These are phyloP conservation scores for Balansia obtecta DNA, from an alignment of 2,329 filamentous ascomycete species.

Conservation along the genomic window DNA sequence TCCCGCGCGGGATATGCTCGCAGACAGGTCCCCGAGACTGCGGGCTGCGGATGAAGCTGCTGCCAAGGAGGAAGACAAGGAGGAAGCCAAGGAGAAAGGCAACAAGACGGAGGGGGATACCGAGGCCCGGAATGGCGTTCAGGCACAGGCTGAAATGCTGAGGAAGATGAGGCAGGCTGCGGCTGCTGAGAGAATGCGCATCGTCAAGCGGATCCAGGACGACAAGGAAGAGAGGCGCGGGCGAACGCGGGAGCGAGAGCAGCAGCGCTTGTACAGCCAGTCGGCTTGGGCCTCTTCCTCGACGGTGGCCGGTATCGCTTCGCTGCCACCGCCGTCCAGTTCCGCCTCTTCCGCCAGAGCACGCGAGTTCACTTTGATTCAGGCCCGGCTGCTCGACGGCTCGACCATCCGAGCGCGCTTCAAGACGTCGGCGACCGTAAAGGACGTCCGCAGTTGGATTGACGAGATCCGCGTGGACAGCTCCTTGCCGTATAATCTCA, in stretches of 20 bases:
- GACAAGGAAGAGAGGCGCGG: conserved; percentile 59
- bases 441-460: conserved; percentile 65
- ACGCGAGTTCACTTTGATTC: conserved; percentile 40
- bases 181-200: conserved; percentile 54
- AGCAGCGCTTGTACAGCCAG: conserved; percentile 20
- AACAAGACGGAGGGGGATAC: conserved; percentile 32
- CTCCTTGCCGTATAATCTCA: conserved; percentile 64
- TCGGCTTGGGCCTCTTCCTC: conserved; percentile 18
- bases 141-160: conserved; percentile 39
- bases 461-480: conserved; percentile 47
- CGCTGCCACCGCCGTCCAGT: conserved; percentile 20
- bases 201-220: conserved; percentile 63
- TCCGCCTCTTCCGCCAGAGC: conserved; percentile 15
- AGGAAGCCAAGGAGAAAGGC: conserved; percentile 33
- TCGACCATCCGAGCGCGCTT: conserved; percentile 66
- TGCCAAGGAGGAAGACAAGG: conserved; percentile 35
- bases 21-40: conserved; percentile 37
- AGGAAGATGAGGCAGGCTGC: conserved; percentile 54
- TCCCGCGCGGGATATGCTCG: conserved; percentile 27
- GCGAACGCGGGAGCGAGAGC: conserved; percentile 37
- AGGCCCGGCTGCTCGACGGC: conserved; percentile 76
- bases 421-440: conserved; percentile 48
- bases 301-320: conserved; percentile 16
- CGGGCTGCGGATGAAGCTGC: conserved; percentile 30
- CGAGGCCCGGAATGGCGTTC: conserved; percentile 20